These are phyloP conservation scores for Pelagophyceae sp. DNA, from an alignment of 352 stramenopile species.

Conservation along the genomic window DNA sequence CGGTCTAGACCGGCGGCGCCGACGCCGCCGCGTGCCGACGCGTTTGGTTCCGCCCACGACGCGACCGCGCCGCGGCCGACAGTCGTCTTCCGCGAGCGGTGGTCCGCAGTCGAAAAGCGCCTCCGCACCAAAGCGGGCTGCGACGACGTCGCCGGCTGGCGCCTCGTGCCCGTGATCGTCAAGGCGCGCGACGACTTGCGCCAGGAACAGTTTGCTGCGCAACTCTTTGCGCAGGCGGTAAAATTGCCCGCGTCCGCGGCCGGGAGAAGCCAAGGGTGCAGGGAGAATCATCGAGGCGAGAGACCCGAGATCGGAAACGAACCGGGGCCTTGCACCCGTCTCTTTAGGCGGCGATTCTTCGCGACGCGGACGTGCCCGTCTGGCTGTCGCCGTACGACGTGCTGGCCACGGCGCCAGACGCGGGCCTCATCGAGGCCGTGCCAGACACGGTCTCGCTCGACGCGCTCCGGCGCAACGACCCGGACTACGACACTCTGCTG, in stretches of 20 bases:
- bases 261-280: too few relatives aligned
- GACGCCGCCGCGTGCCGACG: neutral
- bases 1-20: neutral
- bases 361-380: constrained; percentile 77
- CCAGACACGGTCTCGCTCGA: constrained; percentile 92
- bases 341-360: constrained; percentile 49
- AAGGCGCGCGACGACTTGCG: constrained; percentile 97
- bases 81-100: constrained; percentile 66
- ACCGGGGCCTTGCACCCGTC: too few relatives aligned
- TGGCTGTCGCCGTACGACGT: constrained; percentile 96
- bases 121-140: constrained; percentile 24
- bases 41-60: neutral
- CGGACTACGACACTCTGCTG: constrained; percentile 75
- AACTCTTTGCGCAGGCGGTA: constrained; percentile 84
- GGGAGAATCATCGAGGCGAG: too few relatives aligned
- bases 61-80: neutral
- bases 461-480: constrained; percentile 87
- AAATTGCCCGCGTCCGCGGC: too few relatives aligned
- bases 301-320: too few relatives aligned
- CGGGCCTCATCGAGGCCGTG: constrained; percentile 90
- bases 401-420: constrained; percentile 79
- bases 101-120: constrained; percentile 61
- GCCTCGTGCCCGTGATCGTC: constrained; percentile 80
- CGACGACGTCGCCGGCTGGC: constrained; percentile 26
- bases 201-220: constrained; percentile 94